phyloP scores from a whole-genome alignment of 352 stramenopile species.

The Pythium diclinum region DNA sequence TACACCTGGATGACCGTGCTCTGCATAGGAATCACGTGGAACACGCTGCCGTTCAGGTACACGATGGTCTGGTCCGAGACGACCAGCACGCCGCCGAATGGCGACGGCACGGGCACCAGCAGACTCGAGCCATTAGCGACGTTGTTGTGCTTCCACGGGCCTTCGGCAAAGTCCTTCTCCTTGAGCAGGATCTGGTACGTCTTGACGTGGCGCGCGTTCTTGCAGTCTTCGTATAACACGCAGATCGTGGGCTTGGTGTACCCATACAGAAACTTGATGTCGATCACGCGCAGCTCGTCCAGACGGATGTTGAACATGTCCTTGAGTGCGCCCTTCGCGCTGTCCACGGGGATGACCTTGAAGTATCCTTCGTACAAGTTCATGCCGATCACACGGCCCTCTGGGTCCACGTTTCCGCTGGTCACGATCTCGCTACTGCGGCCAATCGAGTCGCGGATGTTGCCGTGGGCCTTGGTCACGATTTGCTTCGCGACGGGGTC shows the following conservation, averaged over 20 bases:
- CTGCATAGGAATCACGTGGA: constrained; percentile 90
- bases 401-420: constrained; percentile 85
- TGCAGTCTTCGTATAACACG: constrained; percentile 91
- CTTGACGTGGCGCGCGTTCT: constrained; percentile 87
- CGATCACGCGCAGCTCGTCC: constrained; percentile 90
- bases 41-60: constrained; percentile 88
- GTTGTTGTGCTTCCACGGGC: constrained; percentile 87
- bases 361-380: constrained; percentile 92
- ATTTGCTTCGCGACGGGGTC: constrained; percentile 63
- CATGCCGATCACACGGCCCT: constrained; percentile 86
- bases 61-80: constrained; percentile 91
- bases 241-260: constrained; percentile 89
- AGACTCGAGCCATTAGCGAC: constrained; percentile 86
- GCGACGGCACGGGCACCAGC: constrained; percentile 85
- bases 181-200: constrained; percentile 90
- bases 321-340: constrained; percentile 65
- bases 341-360: constrained; percentile 89
- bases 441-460: constrained; percentile 83
- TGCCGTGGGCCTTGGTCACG: constrained; percentile 84
- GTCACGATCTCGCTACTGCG: constrained; percentile 88
- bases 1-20: constrained; percentile 90
- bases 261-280: constrained; percentile 92
- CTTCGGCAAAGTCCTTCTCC: constrained; percentile 88
- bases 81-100: constrained; percentile 85
- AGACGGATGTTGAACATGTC: constrained; percentile 92